These are phyloP conservation scores for Solanum chacoense DNA, from an alignment of 305 asterid genomes.

Conservation along the genomic window DNA sequence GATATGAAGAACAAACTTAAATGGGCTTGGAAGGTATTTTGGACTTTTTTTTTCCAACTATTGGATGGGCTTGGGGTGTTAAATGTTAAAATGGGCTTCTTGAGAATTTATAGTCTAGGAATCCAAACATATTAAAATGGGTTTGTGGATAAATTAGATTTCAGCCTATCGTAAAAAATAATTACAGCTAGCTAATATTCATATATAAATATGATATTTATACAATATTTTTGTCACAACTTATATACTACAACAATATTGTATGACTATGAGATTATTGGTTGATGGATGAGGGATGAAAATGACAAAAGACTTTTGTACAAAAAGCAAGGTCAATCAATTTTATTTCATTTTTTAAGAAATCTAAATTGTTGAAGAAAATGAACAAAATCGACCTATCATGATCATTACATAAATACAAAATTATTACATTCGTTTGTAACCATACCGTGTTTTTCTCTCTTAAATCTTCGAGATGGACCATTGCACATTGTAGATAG, in stretches of 20 bases:
- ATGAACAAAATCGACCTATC: background rate
- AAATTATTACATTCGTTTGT: background rate
- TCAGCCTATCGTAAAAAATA: background rate
- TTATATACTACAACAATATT: background rate
- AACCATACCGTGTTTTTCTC: background rate
- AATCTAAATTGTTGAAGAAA: background rate
- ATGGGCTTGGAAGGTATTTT: background rate
- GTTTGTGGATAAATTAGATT: background rate
- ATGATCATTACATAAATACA: background rate
- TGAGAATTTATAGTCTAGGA: background rate
- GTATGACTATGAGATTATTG: background rate
- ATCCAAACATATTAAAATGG: background rate
- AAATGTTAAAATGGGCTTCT: background rate
- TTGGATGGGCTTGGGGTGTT: background rate
- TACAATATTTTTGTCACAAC: background rate
- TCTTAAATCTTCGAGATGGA: background rate
- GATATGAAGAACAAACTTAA: background rate
- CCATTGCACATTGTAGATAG: background rate
- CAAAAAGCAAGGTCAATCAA: background rate
- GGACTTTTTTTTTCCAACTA: background rate
- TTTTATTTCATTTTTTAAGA: background rate
- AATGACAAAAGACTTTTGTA: background rate
- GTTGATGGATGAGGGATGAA: background rate
- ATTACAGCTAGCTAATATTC: background rate
- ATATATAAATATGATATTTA: background rate